Evolutionary conservation across 108 stramenopile genomes (phyloP), one percentile per base, ranked within the genome.

Genomic region (Nitzschia sp.): DNA sequence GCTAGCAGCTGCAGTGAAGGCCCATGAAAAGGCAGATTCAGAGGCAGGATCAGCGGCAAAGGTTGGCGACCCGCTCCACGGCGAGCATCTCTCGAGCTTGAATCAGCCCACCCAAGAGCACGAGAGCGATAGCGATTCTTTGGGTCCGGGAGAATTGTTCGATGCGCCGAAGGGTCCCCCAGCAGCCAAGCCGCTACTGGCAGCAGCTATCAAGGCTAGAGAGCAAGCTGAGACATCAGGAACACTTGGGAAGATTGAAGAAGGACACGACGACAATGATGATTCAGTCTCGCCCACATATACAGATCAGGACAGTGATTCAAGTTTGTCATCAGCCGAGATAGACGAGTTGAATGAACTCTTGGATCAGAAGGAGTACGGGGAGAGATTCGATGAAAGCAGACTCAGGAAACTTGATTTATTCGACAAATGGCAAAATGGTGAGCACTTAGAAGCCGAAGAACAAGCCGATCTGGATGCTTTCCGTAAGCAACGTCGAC

Each of bases 391-490:
- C 9, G 58, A 70, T 15, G 58, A 70, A 31, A 57, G 36, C 30
- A 23, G 69, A 19, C 57, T 70, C 22, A 60, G 52, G n/a, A 48
- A 60, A 31, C 58, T 70, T 47, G 69, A 70, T 32, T 56, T 70
- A 17, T 60, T 70, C 13, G 46, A 58, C 34, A 45, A 56, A 52
- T 36, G 25, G 27, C 58, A 60, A 32, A 32, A 31, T 35, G 69
- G 69, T 25, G 69, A 70, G 2, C 4, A 32, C 16, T 50, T 70
- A 4, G 48, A 70, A 27, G 32, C 0, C 27, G 38, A 70, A 21
- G 69, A 70, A 34, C 45, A 53, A 46, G 46, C 34, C 29, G 58
- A 63, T 36, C 30, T 72, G 23, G 45, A 46, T 16, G 45, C 45
- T 29, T 63, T 47, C 29, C 21, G 28, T 3, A 46, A 28, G 45